Evolutionary conservation across 2,329 filamentous ascomycete genomes (phyloP), one percentile per base, ranked within the genome.

Genomic region (Colletotrichum somersetense): DNA sequence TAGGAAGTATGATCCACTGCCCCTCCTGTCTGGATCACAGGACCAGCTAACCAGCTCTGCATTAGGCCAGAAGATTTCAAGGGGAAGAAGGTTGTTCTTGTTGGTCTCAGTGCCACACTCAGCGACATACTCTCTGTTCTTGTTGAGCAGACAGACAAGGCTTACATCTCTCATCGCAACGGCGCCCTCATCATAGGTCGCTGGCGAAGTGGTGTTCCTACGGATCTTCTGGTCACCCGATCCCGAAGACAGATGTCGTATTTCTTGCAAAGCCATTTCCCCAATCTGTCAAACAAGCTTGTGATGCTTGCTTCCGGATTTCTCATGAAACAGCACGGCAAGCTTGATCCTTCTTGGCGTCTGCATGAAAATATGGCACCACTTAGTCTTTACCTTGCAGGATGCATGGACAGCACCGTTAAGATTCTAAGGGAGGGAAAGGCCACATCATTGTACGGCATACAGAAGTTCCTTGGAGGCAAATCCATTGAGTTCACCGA

Each of bases 131-230:
- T 81, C 14, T 77, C 81, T 1, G 76, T 77, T 6, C 76, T 86
- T 6, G 75, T 80, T 0, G 77, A 77, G 0, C 75, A 81, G 10
- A 81, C 81, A 0, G 75, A 78, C 5, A 81, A 83, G 48, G 77
- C 85, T 4, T 86, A 82, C 76, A 74, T 84, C 12, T 83, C 84
- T 11, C 84, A 85, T 52, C 80, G 81, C 0, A 79, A 80, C 2
- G 84, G 84, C 3, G 76, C 77, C 1, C 66, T 82, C 44, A 75
- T 85, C 18, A 78, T 85, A 59, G 76, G 77, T 63, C 75, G 75
- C 7, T 75, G 75, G 72, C 61, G 72, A 20, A 78, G 83, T n/a
- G 82, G 82, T 14, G 73, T 74, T 0, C 81, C 82, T 0, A 76
- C 75, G 7, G 82, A 83, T 58, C 79, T 81, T 23, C 69, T 76